Conservation (phyloP, 768 basidiomycete species). For the Trametes sanguinea region DNA sequence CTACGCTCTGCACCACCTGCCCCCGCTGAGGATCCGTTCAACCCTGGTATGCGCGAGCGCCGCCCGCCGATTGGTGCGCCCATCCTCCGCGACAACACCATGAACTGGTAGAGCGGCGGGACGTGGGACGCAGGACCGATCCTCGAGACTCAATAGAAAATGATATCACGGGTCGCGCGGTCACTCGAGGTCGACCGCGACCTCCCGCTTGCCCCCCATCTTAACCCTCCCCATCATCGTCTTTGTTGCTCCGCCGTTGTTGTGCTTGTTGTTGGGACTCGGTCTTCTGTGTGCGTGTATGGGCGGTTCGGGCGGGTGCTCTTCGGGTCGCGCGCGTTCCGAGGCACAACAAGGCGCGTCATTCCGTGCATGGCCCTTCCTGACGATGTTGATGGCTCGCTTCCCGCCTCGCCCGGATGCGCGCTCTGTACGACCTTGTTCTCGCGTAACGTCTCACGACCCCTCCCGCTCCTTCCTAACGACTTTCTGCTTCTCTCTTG, state of each 20-base stretch:
- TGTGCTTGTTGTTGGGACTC: slow-evolving; percentile 15
- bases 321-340: background rate
- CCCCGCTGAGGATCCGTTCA: slow-evolving; percentile 40
- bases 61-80: slow-evolving; percentile 74
- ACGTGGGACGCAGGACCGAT: background rate
- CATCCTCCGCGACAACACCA: slow-evolving; percentile 76
- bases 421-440: background rate
- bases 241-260: background rate
- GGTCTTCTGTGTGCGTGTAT: slow-evolving; percentile 9
- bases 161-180: slow-evolving; percentile 8
- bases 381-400: background rate
- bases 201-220: background rate
- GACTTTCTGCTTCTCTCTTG: slow-evolving; percentile 5
- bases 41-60: slow-evolving; percentile 53
- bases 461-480: slow-evolving; percentile 14
- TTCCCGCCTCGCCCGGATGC: background rate
- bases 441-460: slow-evolving; percentile 13
- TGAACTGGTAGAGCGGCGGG: slow-evolving; percentile 68
- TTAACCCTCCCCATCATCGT: background rate
- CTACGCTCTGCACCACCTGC: slow-evolving; percentile 41
- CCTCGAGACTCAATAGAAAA: slow-evolving; percentile 10
- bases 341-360: background rate
- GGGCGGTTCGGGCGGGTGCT: slow-evolving; percentile 1
- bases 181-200: background rate
- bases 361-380: background rate